phyloP scores from a whole-genome alignment of 2,329 filamentous ascomycete species.

The Pezicula radicicola region DNA sequence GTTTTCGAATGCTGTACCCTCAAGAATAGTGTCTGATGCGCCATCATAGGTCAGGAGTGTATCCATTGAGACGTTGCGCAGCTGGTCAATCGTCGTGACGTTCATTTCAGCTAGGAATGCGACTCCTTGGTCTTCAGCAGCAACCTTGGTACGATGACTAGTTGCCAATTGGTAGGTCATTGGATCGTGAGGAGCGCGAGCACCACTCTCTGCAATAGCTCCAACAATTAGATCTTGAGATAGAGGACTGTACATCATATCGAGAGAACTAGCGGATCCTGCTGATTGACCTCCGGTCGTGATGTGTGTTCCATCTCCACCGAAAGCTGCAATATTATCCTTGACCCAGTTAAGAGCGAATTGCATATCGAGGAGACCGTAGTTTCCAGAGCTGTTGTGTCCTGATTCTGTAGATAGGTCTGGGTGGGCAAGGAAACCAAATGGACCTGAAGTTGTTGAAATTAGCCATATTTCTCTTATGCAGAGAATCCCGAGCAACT shows the following conservation, averaged over 20 bases:
- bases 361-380: slow-evolving; percentile 63
- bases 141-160: slow-evolving; percentile 19
- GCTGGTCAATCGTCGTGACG: slow-evolving; percentile 12
- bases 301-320: slow-evolving; percentile 62
- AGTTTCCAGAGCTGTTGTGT: slow-evolving; percentile 52
- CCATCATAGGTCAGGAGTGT: slow-evolving; percentile 6
- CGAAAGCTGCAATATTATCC: slow-evolving; percentile 58
- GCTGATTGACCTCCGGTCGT: slow-evolving; percentile 64
- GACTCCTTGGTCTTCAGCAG: slow-evolving; percentile 13
- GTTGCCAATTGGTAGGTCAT: slow-evolving; percentile 22
- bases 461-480: too few species aligned
- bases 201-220: slow-evolving; percentile 29
- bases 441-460: not conserved
- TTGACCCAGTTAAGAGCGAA: slow-evolving; percentile 57
- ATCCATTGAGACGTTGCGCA: slow-evolving; percentile 8
- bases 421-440: slow-evolving; percentile 22
- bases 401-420: slow-evolving; percentile 42
- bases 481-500: too few species aligned
- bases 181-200: slow-evolving; percentile 24
- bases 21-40: slow-evolving; percentile 16
- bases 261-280: slow-evolving; percentile 34
- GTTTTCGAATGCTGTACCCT: slow-evolving; percentile 15
- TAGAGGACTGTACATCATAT: slow-evolving; percentile 22
- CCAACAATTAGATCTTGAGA: slow-evolving; percentile 19
- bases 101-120: slow-evolving; percentile 9